A percentile compares a stretch with the other conserved stretches of the same genome.
These are phyloP conservation scores for Metarhizium robertsii DNA, from an alignment of 2,329 filamentous ascomycete species.

Conservation along the genomic window DNA sequence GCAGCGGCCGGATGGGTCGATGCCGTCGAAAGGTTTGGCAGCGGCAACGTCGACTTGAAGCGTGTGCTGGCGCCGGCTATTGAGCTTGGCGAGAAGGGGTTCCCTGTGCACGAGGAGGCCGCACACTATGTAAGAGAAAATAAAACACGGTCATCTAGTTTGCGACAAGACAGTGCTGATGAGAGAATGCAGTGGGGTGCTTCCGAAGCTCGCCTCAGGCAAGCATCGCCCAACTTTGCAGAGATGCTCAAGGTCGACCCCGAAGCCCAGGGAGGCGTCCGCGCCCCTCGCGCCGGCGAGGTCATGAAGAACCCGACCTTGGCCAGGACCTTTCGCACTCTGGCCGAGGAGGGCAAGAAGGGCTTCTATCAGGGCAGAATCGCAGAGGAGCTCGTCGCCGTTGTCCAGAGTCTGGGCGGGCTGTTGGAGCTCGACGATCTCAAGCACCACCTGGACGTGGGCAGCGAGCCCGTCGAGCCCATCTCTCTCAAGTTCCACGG, in stretches of 20 bases:
- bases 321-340: slow-evolving; percentile 68
- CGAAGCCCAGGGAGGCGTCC: slow-evolving; percentile 55
- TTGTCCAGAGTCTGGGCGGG: slow-evolving; percentile 66
- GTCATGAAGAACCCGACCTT: slow-evolving; percentile 80
- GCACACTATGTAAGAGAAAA: slow-evolving; percentile 49
- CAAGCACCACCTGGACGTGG: slow-evolving; percentile 55
- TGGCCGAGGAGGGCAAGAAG: slow-evolving; percentile 73
- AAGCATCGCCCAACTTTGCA: slow-evolving; percentile 73
- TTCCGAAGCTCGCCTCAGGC: slow-evolving; percentile 53
- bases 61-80: slow-evolving; percentile 79
- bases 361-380: slow-evolving; percentile 87
- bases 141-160: not conserved
- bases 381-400: slow-evolving; percentile 71
- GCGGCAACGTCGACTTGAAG: slow-evolving; percentile 67
- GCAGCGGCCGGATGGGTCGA: slow-evolving; percentile 93
- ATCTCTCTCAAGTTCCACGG: slow-evolving; percentile 74
- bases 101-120: slow-evolving; percentile 76
- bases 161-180: not conserved
- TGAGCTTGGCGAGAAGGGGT: slow-evolving; percentile 77
- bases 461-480: slow-evolving; percentile 73
- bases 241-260: slow-evolving; percentile 82
- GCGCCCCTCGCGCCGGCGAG: slow-evolving; percentile 72
- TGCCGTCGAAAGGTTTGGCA: slow-evolving; percentile 78
- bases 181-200: slow-evolving; percentile 53
- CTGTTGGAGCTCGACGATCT: slow-evolving; percentile 73